phyloP scores from a whole-genome alignment of 192 early-diverging fungal species.

The Lunasporangiospora selenospora region DNA sequence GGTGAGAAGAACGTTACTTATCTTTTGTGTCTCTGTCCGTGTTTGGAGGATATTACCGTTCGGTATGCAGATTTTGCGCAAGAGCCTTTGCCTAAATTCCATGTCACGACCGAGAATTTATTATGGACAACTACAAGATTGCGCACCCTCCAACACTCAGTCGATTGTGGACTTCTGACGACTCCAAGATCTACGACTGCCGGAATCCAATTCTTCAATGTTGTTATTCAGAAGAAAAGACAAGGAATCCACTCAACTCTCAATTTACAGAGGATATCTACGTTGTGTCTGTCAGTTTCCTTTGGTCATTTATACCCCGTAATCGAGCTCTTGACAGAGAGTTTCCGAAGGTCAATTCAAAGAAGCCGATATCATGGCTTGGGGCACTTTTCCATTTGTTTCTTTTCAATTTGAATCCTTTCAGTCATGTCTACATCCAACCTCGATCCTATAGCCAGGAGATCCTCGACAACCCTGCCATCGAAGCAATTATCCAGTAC shows the following conservation, averaged over 20 bases:
- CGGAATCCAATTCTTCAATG: not conserved
- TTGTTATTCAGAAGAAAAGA: not conserved
- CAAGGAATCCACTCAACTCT: not conserved
- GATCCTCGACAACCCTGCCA: conserved; percentile 22
- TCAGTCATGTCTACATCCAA: not conserved
- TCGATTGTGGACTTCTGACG: not conserved
- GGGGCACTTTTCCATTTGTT: conserved; percentile 1
- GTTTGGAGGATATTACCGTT: not conserved
- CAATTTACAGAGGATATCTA: conserved; percentile 4
- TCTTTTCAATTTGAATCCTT: not conserved
- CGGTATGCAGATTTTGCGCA: not conserved
- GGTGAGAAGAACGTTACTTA: not conserved
- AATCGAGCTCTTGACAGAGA: not conserved
- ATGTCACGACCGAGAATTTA: not conserved
- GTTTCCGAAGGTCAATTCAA: not conserved
- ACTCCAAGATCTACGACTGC: not conserved
- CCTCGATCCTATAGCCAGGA: conserved; percentile 1
- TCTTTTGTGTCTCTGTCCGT: not conserved
- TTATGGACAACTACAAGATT: conserved; percentile 5
- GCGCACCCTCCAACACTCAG: not conserved
- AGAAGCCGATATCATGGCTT: not conserved
- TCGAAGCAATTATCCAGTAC: conserved; percentile 25
- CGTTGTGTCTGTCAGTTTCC: not conserved
- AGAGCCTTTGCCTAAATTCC: conserved; percentile 4
- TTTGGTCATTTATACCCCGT: conserved; percentile 1